Conservation (phyloP, 257 asterid species). For the Solanum etuberosum region DNA sequence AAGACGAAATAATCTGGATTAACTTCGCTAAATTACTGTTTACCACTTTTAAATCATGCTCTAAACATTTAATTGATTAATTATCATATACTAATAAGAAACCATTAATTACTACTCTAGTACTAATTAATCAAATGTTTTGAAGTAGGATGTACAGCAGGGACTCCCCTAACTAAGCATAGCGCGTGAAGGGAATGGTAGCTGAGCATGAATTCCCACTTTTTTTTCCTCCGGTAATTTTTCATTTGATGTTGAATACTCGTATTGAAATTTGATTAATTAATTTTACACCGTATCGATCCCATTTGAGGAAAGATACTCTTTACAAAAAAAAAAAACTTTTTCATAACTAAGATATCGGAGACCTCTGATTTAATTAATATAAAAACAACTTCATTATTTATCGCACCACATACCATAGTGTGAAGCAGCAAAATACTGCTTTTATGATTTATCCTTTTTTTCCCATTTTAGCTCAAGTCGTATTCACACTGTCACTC, state of each 20-base stretch:
- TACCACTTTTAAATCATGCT: not conserved
- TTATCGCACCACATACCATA: too few relatives aligned
- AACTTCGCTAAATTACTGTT: not conserved
- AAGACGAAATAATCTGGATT: not conserved
- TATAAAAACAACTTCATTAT: too few relatives aligned
- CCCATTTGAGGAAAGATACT: fast-evolving
- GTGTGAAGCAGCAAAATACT: not conserved
- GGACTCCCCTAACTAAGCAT: not conserved
- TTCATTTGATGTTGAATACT: not conserved
- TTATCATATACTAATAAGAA: not conserved
- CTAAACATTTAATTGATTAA: not conserved
- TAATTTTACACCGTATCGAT: fast-evolving
- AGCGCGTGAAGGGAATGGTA: not conserved
- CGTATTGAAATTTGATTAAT: too few relatives aligned
- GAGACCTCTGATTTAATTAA: not conserved
- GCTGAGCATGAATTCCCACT: not conserved
- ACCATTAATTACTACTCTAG: not conserved
- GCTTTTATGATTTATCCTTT: not conserved
- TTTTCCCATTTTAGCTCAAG: not conserved
- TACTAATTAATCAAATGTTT: not conserved
- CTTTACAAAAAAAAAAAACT: fast-evolving
- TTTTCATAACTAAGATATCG: not conserved
- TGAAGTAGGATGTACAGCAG: not conserved
- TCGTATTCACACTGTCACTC: slow-evolving; percentile 6
- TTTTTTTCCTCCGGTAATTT: too few relatives aligned